phyloP scores from a whole-genome alignment of 768 basidiomycete species.

The Rubroboletus satanas region DNA sequence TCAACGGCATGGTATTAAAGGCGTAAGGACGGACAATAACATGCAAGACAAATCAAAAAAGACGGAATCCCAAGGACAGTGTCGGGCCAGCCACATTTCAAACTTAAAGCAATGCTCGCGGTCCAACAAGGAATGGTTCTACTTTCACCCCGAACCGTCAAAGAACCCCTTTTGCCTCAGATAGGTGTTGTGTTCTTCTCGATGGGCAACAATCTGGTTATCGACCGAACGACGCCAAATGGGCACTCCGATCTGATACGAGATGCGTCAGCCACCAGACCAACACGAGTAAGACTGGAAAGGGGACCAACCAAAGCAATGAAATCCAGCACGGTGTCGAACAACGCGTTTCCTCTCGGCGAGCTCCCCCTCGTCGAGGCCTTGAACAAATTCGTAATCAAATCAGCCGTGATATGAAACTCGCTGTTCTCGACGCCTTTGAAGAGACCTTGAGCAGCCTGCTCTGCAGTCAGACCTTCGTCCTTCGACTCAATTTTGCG shows the following conservation, averaged over 20 bases:
- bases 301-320: conserved; percentile 41
- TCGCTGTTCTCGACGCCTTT: conserved; percentile 69
- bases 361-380: conserved; percentile 58
- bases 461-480: conserved; percentile 57
- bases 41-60: neutral
- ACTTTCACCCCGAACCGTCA: conserved; percentile 4
- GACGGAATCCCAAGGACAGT: neutral
- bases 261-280: neutral
- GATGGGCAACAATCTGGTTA: conserved; percentile 42
- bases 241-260: conserved; percentile 44
- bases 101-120: neutral
- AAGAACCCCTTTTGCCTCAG: conserved; percentile 45
- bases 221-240: conserved; percentile 53
- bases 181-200: conserved; percentile 45
- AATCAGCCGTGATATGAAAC: conserved; percentile 71
- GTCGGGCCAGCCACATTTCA: neutral
- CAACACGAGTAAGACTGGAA: neutral
- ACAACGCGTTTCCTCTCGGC: conserved; percentile 54
- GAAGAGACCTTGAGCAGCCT: conserved; percentile 56
- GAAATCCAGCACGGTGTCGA: conserved; percentile 46
- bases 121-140: neutral
- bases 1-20: neutral
- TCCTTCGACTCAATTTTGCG: conserved; percentile 75
- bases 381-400: conserved; percentile 65
- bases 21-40: neutral